Evolutionary conservation across 805 yeast genomes (phyloP).

Genomic region (Pichia nakasei): DNA sequence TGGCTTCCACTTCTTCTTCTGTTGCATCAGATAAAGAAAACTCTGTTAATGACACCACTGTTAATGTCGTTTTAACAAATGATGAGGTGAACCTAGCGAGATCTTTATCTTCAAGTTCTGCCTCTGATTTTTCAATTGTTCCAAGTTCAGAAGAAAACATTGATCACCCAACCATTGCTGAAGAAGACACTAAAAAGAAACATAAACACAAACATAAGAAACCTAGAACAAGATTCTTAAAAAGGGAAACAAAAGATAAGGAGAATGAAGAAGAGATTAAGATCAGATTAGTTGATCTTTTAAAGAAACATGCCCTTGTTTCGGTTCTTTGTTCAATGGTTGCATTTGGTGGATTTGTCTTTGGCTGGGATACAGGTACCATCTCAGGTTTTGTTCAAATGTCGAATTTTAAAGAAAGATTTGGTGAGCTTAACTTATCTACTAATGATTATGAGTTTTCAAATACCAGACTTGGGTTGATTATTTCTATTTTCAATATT

Average conservation of each 20-base stretch:
- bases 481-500: conserved; percentile 59
- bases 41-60: not conserved
- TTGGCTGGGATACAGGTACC: conserved; percentile 74
- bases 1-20: not conserved
- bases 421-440: conserved; percentile 33
- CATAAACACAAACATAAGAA: not conserved
- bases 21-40: not conserved
- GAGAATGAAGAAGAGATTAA: not conserved
- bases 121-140: not conserved
- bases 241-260: not conserved
- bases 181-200: too few species aligned
- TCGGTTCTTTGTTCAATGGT: conserved; percentile 39
- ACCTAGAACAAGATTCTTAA: not conserved
- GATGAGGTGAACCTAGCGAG: too few species aligned
- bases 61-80: not conserved
- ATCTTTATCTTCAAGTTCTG: not conserved
- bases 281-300: not conserved
- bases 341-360: conserved; percentile 71
- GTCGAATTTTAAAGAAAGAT: conserved; percentile 42
- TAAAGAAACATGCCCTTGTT: conserved; percentile 11
- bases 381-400: conserved; percentile 63
- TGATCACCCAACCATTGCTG: not conserved
- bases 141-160: not conserved
- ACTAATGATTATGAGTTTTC: conserved; percentile 36
- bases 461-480: conserved; percentile 44